Evolutionary conservation across 108 stramenopile species (phyloP).

Genomic region (Mediolabrus comicus): DNA sequence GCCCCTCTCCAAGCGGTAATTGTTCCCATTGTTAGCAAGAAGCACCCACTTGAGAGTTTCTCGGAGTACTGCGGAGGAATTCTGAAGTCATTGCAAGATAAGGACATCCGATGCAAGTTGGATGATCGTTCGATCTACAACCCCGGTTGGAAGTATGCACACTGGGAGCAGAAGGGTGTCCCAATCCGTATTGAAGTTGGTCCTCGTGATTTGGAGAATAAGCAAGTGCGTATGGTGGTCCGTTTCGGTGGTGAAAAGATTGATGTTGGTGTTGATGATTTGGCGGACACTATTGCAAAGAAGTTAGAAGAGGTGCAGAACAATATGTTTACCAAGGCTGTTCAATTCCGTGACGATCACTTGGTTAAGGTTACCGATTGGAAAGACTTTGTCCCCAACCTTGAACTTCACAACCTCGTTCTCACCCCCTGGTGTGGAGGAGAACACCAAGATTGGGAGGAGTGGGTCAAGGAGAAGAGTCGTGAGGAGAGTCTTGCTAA

Average conservation of each 20-base stretch:
- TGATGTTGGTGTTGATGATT: conserved; percentile 70
- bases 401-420: conserved; percentile 93
- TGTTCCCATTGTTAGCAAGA: conserved; percentile 94
- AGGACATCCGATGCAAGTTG: conserved; percentile 85
- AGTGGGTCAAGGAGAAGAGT: conserved; percentile 97
- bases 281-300: conserved; percentile 50
- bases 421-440: conserved; percentile 97
- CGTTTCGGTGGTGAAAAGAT: conserved; percentile 89
- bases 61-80: conserved; percentile 72
- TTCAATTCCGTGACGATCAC: conserved; percentile 87
- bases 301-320: conserved; percentile 90
- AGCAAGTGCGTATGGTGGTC: conserved; percentile 76
- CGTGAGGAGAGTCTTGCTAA: conserved; percentile 82
- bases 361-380: conserved; percentile 93
- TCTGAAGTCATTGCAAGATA: conserved; percentile 56
- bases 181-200: conserved; percentile 99
- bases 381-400: conserved; percentile 97
- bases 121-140: conserved; percentile 96
- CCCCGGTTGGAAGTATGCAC: conserved; percentile 99
- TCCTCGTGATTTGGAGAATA: conserved; percentile 92
- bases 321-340: conserved; percentile 90
- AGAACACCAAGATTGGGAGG: conserved; percentile 94
- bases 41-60: conserved; percentile 65
- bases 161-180: conserved; percentile 99
- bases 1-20: conserved; percentile 97